Conservation (phyloP, 148 eudicot species). For the Silene uniflora region DNA sequence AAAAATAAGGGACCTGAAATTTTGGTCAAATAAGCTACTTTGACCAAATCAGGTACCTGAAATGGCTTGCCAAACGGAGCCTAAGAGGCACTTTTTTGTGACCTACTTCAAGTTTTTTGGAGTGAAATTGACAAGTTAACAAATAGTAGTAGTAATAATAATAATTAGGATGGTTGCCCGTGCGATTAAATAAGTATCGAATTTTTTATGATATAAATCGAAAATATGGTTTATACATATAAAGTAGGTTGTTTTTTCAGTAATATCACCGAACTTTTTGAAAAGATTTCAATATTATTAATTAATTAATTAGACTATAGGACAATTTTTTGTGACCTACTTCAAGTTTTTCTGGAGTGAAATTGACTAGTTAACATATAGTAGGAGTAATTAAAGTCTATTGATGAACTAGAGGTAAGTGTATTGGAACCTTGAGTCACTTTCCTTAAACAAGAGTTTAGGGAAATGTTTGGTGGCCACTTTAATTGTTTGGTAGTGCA, state of each 20-base stretch:
- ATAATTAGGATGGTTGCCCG: too few species aligned
- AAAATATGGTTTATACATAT: too few species aligned
- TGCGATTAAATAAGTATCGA: too few species aligned
- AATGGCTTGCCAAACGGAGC: too few species aligned
- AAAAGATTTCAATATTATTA: conserved; percentile 12
- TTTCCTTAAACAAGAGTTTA: conserved; percentile 5
- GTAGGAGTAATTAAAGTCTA: too few species aligned
- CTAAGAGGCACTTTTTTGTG: too few species aligned
- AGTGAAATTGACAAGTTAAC: background rate
- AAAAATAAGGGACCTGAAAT: too few species aligned
- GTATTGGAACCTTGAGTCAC: conserved; percentile 11
- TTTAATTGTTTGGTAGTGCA: conserved; percentile 23
- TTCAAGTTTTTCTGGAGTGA: conserved; percentile 12
- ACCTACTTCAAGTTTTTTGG: too few species aligned
- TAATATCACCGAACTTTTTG: conserved; percentile 24
- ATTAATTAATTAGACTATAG: background rate
- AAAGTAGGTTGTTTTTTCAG: conserved; percentile 27
- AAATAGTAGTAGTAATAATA: too few species aligned
- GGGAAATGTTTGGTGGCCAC: conserved; percentile 16
- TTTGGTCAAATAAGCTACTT: too few species aligned
- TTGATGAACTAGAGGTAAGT: background rate
- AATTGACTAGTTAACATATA: background rate
- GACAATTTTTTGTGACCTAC: background rate
- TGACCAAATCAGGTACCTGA: too few species aligned
- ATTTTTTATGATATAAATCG: too few species aligned